A percentile compares a stretch with the other conserved stretches of the same genome.
Conservation (phyloP, 345 rosid species). For the Gossypium rotundifolium region DNA sequence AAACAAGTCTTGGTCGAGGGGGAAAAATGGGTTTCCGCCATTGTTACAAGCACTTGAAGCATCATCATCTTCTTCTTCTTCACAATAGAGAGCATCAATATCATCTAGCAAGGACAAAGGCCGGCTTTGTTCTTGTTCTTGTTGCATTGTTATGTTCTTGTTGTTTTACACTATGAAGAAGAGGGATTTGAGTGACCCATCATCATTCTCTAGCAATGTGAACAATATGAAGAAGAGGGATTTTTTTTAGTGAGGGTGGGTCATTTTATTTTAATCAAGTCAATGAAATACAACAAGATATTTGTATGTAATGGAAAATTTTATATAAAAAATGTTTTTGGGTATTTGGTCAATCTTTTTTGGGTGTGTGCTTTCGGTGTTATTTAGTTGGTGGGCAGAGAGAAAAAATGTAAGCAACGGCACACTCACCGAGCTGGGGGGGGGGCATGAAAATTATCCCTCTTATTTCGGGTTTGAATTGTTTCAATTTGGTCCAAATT, state of each 20-base stretch:
- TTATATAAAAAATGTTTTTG: too few relatives aligned
- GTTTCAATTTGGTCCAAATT: too few relatives aligned
- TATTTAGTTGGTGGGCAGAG: neutral
- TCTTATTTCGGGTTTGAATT: too few relatives aligned
- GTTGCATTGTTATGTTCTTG: neutral
- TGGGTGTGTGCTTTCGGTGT: neutral
- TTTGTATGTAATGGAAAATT: neutral
- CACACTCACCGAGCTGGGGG: neutral
- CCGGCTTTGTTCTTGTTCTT: slow-evolving; percentile 20
- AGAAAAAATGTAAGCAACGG: neutral
- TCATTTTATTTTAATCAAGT: slow-evolving; percentile 28
- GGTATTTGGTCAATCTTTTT: too few relatives aligned
- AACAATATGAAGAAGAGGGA: neutral
- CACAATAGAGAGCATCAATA: slow-evolving; percentile 61
- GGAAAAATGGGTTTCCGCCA: slow-evolving; percentile 14
- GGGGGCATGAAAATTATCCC: too few relatives aligned
- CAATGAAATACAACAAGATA: neutral
- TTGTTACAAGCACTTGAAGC: slow-evolving; percentile 5
- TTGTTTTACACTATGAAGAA: slow-evolving; percentile 33
- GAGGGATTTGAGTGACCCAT: slow-evolving; percentile 23
- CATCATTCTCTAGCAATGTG: slow-evolving; percentile 10
- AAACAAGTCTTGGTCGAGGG: slow-evolving; percentile 58
- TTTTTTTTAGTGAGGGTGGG: slow-evolving; percentile 27
- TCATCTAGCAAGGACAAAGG: slow-evolving; percentile 21
- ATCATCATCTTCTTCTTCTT: slow-evolving; percentile 36